Percentiles rank a stretch among this genome's conserved stretches.
phyloP scores from a whole-genome alignment of 495 filamentous ascomycete genomes.

The Aspergillus avenaceus region DNA sequence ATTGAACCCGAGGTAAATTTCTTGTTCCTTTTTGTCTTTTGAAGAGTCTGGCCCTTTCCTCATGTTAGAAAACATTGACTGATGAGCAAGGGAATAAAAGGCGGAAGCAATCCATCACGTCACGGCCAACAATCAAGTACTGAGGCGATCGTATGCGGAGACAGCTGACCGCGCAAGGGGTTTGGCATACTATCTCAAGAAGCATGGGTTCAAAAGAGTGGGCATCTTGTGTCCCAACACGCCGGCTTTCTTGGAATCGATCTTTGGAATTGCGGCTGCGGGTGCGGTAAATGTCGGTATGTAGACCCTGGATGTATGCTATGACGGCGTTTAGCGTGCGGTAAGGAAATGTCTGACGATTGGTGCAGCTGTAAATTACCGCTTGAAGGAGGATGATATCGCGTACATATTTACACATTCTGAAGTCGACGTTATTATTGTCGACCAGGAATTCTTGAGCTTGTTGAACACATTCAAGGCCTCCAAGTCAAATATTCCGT shows the following conservation, averaged over 20 bases:
- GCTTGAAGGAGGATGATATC: constrained; percentile 84
- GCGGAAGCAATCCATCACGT: constrained; percentile 83
- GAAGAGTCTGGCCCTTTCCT: no score
- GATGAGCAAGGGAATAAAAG: constrained; percentile 26
- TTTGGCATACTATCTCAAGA: constrained; percentile 78
- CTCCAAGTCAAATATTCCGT: constrained; percentile 52
- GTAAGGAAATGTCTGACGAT: not conserved
- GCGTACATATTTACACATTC: constrained; percentile 83
- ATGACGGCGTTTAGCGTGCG: not conserved
- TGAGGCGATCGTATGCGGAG: constrained; percentile 74
- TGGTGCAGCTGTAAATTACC: constrained; percentile 73
- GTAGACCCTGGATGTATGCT: not conserved
- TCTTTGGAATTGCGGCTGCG: constrained; percentile 85
- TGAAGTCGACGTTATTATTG: constrained; percentile 84
- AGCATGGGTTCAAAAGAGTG: constrained; percentile 62
- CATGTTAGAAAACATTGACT: no score
- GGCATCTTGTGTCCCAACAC: constrained; percentile 90
- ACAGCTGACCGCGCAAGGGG: constrained; percentile 81
- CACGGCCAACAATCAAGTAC: constrained; percentile 69
- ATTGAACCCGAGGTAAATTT: constrained; percentile 78
- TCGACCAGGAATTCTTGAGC: constrained; percentile 69
- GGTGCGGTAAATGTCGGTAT: constrained; percentile 72
- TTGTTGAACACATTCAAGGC: constrained; percentile 64
- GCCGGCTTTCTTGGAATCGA: constrained; percentile 84
- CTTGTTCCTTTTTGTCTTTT: not conserved